Base-by-base conservation (phyloP, 1,139 yeast species). In the Trichomonascaceae sp. region DNA sequence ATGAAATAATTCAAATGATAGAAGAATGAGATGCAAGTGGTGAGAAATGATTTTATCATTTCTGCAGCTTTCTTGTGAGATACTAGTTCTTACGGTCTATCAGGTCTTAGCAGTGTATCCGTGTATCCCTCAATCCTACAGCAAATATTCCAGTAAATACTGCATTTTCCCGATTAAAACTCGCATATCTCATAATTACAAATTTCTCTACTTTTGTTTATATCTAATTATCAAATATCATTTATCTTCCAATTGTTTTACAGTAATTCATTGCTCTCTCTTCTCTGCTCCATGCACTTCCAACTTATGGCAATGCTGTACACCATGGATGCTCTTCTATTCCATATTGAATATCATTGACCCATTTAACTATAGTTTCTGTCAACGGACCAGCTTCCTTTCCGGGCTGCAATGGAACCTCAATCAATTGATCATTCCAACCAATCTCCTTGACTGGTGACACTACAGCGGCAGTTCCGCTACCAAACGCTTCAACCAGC, bases 391-490 rank as follows among this genome's bases (percentile, higher is more conserved):
- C 99, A 46, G 77, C 74, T 67, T 88, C 83, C 67, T 84, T 81
- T 58, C 96, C 97, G 54, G 80, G 83, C 59, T 82, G 80, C 60
- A 87, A 72, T 55, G 97, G 97, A 50, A 91, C 91, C 7, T 72
- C 61, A 62, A 91, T 89, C 56, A 79, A 79, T 64, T 83, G 73
- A 53, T 85, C 93, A 58, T 79, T 77, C 81, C 83, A 93, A 57
- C 91, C 93, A 67, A 93, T 87, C 63, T 81, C 86, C 71, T 86
- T 82, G 67, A 93, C 89, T 62, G 98, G 98, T 43, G 96, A 84
- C 49, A 93, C 98, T 68, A 91, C 83, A 45, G 98, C 98, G 54
- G 99, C 98, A 54, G 99, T 93, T 66, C 99, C 98, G n/a, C 96
- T 79, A 63, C 99, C 99, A 67, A 93, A 93, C 13, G 96, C 96